Base-by-base conservation (phyloP, 495 filamentous ascomycete species). In the Bryoglossum gracile region DNA sequence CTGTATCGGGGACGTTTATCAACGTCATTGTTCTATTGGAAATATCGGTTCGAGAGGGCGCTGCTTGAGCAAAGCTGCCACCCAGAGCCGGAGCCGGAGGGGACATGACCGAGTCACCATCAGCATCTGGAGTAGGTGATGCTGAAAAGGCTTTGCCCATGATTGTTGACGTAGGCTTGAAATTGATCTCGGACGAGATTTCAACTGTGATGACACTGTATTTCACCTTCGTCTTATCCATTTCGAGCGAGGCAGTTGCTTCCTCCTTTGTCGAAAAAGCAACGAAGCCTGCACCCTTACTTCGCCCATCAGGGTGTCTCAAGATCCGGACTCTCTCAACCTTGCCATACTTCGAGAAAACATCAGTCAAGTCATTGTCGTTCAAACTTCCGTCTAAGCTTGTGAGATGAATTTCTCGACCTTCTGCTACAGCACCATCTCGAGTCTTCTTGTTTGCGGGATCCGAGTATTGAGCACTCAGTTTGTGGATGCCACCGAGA, bases 401-500 rank as follows among this genome's bases (percentile, higher is more conserved):
- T 28, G 72, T 73, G 46, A 95, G 73, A 57, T 86, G 89, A n/a
- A 98, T 53, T 63, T 97, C 91, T 18, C 92, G 80, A 9, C 82
- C 87, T 64, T 96, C 91, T 16, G 82, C 74, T 44, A 87, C 75
- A 21, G 92, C 80, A n/a, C 89, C 88, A 26, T 80, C 72, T n/a
- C 92, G 82, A 16, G 78, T 72, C 61, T 90, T 81, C 67, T 86
- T 91, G 17, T 76, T 72, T 2, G 66, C 67, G 0, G 92, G 92
- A 58, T 95, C 78, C 0, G 92, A 96, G 48, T 94, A 84, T 65
- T 89, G 89, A 3, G 75, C 87, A 23, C 80, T 59, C 4, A 98
- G 69, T 50, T 74, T 81, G 46, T 79, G 78, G 25, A 76, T 74
- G 22, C 77, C 72, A 25, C 82, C 86, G 3, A 88, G 59, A 9